Evolutionary conservation across 495 filamentous ascomycete species (phyloP).

Genomic region (Podospora bellae-mahoneyi): DNA sequence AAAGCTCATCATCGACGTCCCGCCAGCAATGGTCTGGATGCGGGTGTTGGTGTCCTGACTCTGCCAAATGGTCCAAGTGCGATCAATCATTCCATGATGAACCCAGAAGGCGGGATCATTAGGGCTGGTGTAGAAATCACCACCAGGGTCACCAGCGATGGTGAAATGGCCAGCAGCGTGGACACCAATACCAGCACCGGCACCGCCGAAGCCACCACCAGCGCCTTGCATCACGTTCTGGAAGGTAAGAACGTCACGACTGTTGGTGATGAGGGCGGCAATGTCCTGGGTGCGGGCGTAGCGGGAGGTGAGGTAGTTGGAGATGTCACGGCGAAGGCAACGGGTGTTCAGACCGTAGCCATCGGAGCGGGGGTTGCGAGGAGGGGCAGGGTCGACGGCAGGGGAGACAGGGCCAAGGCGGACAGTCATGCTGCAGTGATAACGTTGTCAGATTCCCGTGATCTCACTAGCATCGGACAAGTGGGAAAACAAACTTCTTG

Average conservation of each 20-base stretch:
- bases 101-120: slow-evolving; percentile 66
- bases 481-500: slow-evolving; percentile 30
- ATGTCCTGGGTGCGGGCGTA: slow-evolving; percentile 51
- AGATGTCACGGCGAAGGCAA: slow-evolving; percentile 65
- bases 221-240: slow-evolving; percentile 42
- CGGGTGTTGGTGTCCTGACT: slow-evolving; percentile 36
- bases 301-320: slow-evolving; percentile 42
- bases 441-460: too few species aligned
- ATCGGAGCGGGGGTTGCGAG: slow-evolving; percentile 35
- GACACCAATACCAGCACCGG: slow-evolving; percentile 30
- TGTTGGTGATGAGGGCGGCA: slow-evolving; percentile 44
- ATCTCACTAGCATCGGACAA: too few species aligned
- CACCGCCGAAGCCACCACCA: slow-evolving; percentile 5
- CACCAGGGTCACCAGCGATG: slow-evolving; percentile 41
- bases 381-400: slow-evolving; percentile 35
- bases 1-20: slow-evolving; percentile 39
- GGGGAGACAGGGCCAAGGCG: slow-evolving; percentile 52
- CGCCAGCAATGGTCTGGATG: slow-evolving; percentile 35
- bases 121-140: slow-evolving; percentile 54
- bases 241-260: slow-evolving; percentile 44
- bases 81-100: slow-evolving; percentile 67
- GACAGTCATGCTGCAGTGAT: slow-evolving; percentile 39
- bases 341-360: slow-evolving; percentile 54
- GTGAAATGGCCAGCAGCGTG: slow-evolving; percentile 44
- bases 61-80: slow-evolving; percentile 68